Percentiles rank a stretch among this genome's conserved stretches.
phyloP scores from a whole-genome alignment of 2,329 filamentous ascomycete species.

The Aspergillus transmontanensis region DNA sequence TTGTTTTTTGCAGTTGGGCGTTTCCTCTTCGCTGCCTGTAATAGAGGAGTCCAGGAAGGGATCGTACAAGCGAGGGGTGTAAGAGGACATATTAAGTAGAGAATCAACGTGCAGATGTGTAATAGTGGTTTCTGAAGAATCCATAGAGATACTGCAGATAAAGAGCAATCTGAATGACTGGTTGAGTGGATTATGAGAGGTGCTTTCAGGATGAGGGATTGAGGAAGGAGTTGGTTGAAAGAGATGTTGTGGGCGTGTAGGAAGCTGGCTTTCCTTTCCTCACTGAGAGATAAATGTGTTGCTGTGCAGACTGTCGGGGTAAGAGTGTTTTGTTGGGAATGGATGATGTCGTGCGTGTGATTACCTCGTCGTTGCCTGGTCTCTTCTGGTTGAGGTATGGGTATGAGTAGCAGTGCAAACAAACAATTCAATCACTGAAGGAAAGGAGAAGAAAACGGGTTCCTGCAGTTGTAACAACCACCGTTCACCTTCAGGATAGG shows the following conservation, averaged over 20 bases:
- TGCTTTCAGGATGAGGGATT: slow-evolving; percentile 3
- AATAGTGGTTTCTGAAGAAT: slow-evolving; percentile 3
- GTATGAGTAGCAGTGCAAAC: slow-evolving; percentile 15
- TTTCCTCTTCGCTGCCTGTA: background rate
- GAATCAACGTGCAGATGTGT: background rate
- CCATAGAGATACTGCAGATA: slow-evolving; percentile 6
- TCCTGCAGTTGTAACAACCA: slow-evolving; percentile 5
- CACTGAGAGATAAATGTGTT: background rate
- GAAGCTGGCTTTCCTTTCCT: background rate
- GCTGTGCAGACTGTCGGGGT: background rate
- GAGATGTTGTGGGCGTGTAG: background rate
- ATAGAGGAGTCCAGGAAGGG: slow-evolving; percentile 7
- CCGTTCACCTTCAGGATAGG: slow-evolving; percentile 12
- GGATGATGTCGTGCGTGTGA: slow-evolving; percentile 6
- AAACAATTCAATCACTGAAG: slow-evolving; percentile 5
- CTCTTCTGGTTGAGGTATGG: slow-evolving; percentile 3
- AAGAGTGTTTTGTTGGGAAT: background rate
- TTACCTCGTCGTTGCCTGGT: background rate
- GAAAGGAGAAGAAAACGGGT: slow-evolving; percentile 10
- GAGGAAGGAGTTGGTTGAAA: background rate
- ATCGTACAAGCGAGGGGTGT: background rate
- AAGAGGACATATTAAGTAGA: background rate
- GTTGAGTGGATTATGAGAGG: background rate
- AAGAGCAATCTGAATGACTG: background rate
- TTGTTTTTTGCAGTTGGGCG: background rate